Evolutionary conservation across 2,329 filamentous ascomycete species (phyloP).

Genomic region (Aspergillus hiratsukae): DNA sequence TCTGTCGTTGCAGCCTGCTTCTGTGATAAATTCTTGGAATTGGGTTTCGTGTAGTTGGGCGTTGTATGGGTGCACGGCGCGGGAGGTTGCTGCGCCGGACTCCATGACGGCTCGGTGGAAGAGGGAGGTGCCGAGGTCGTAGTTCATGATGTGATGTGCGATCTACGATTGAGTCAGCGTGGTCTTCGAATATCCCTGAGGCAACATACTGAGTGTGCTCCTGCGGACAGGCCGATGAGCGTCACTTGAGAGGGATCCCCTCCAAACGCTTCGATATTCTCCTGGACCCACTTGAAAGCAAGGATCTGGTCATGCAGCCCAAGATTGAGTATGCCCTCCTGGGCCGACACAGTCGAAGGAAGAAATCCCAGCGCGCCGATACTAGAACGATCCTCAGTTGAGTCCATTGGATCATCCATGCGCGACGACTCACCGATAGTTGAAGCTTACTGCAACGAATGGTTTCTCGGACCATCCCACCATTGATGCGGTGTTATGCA

Average conservation of each 20-base stretch:
- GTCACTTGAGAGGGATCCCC: constrained; percentile 29
- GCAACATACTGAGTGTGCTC: constrained; percentile 43
- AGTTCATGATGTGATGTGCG: constrained; percentile 62
- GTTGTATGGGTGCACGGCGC: constrained; percentile 42
- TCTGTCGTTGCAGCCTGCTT: constrained; percentile 30
- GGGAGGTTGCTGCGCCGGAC: constrained; percentile 45
- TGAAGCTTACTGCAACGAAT: constrained; percentile 44
- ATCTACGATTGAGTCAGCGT: constrained; percentile 42
- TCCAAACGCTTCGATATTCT: constrained; percentile 22
- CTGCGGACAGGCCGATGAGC: constrained; percentile 38
- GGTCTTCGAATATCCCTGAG: background rate
- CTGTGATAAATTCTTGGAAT: constrained; percentile 39
- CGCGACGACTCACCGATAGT: constrained; percentile 30
- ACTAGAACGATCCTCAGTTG: constrained; percentile 1
- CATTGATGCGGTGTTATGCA: constrained; percentile 58
- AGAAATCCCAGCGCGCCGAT: constrained; percentile 61
- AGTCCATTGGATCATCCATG: background rate
- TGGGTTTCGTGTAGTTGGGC: constrained; percentile 42
- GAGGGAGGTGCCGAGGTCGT: constrained; percentile 31
- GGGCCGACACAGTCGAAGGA: constrained; percentile 50
- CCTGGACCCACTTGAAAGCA: constrained; percentile 26
- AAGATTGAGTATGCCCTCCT: constrained; percentile 49
- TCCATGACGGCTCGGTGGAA: constrained; percentile 48
- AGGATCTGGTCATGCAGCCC: constrained; percentile 36
- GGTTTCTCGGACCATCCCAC: constrained; percentile 50